Percentiles rank a stretch among this genome's conserved stretches.
Evolutionary conservation across 805 yeast genomes (phyloP).

Genomic region (Torulaspora maleeae): DNA sequence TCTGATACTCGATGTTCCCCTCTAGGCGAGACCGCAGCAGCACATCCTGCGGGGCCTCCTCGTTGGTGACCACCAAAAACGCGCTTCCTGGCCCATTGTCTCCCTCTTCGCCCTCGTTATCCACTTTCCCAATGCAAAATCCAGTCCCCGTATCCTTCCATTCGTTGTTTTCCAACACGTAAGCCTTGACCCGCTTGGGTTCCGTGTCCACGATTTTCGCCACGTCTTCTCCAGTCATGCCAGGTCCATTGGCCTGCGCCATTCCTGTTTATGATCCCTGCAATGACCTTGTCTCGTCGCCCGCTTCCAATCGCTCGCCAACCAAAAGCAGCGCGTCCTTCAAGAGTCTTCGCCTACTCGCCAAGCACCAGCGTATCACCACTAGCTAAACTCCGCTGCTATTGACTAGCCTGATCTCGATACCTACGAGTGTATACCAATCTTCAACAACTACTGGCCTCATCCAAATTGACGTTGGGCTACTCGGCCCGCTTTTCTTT

Average conservation of each 20-base stretch:
- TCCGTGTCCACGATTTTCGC: slow-evolving; percentile 21
- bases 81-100: slow-evolving; percentile 37
- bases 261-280: not conserved
- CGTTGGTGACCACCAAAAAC: slow-evolving; percentile 67
- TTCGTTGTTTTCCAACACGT: slow-evolving; percentile 68
- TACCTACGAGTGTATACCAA: not conserved
- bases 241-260: not conserved
- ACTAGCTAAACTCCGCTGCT: not conserved
- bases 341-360: not conserved
- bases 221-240: not conserved
- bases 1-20: slow-evolving; percentile 77
- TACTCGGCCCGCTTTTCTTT: slow-evolving; percentile 4
- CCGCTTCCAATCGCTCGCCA: not conserved
- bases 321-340: not conserved
- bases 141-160: slow-evolving; percentile 97
- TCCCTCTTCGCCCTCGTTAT: slow-evolving; percentile 9
- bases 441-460: not conserved
- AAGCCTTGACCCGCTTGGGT: slow-evolving; percentile 87
- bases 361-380: not conserved
- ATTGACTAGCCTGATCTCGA: too few species aligned
- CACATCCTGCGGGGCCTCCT: slow-evolving; percentile 52
- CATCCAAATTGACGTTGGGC: slow-evolving; percentile 1
- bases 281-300: not conserved
- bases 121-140: slow-evolving; percentile 67
- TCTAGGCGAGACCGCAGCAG: slow-evolving; percentile 63